Evolutionary conservation across 495 filamentous ascomycete species (phyloP), one percentile per base, ranked within the genome.

Genomic region (Podospora sp.): DNA sequence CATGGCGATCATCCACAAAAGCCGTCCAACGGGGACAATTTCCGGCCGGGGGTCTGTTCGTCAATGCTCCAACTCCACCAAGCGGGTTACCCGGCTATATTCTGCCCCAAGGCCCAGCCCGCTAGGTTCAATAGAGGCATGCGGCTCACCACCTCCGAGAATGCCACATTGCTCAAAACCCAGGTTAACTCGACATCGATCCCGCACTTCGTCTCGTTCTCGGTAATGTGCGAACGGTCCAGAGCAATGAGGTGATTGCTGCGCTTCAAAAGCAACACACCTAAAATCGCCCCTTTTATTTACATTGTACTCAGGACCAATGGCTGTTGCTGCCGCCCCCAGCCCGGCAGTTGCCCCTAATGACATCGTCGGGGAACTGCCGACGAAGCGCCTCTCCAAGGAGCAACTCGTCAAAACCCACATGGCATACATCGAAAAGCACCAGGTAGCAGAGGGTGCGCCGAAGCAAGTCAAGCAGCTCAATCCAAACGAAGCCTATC

Each of bases 391-490:
- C 35, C 62, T 73, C 26, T 68, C 70, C 21, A 76, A 73, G 60
- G 75, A 75, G 25, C 59, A 77, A 56, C 62, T 79, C 9, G 24
- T 72, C 33, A 75, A 74, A 35, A 76, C 77, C 22, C 77, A 79
- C 68, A 70, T 63, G 59, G 56, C 51, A 2, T 66, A 79, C 46
- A 62, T 79, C 24, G 69, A 75, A 68, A 74, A 69, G 25, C 77
- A 79, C 33, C 63, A 72, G 16, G 68, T 66, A 49, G 59, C 67
- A 16, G 67, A 73, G 18, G 62, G 73, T 36, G 72, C 68, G 9
- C 70, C 74, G 24, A 66, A 75, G 33, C 70, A 73, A 3, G 77
- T 79, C 29, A 79, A 77, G 71, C 75, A 79, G 64, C 77, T 74
- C 7, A 65, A 71, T 62, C 14, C 76, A 61, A 8, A 62, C 0